A percentile compares a stretch with the other conserved stretches of the same genome.
Evolutionary conservation across 371 early-diverging fungal genomes (phyloP).

Genomic region (Mucor irregularis): DNA sequence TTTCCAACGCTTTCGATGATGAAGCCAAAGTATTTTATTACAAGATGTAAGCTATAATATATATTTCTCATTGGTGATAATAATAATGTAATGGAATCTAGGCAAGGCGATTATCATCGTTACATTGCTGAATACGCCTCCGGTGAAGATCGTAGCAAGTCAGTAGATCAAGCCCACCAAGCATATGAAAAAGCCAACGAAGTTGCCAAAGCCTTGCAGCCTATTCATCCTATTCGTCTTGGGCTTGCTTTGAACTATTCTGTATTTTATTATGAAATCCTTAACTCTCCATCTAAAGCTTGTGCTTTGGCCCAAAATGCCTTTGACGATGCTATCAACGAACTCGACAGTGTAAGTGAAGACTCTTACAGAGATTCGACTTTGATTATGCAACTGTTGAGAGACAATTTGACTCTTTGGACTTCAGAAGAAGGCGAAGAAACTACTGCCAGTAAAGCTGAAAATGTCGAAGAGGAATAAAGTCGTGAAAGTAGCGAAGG

Average conservation of each 20-base stretch:
- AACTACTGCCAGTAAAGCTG: slow-evolving; percentile 13
- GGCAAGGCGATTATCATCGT: slow-evolving; percentile 99
- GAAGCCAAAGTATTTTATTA: slow-evolving; percentile 99
- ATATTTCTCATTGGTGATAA: neutral
- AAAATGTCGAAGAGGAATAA: neutral
- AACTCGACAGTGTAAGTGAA: slow-evolving; percentile 98
- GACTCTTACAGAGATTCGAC: slow-evolving; percentile 99
- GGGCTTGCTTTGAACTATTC: slow-evolving; percentile 99
- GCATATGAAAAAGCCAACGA: slow-evolving; percentile 97
- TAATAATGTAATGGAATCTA: no score
- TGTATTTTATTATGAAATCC: slow-evolving; percentile 99
- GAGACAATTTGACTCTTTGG: slow-evolving; percentile 99
- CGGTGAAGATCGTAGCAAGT: slow-evolving; percentile 82
- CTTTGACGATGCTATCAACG: slow-evolving; percentile 98
- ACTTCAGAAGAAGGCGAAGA: slow-evolving; percentile 71
- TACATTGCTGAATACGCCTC: slow-evolving; percentile 98
- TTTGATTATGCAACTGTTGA: slow-evolving; percentile 99
- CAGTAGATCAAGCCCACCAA: slow-evolving; percentile 86
- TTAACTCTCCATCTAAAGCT: slow-evolving; percentile 97
- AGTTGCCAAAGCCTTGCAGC: slow-evolving; percentile 89
- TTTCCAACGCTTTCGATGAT: slow-evolving; percentile 82
- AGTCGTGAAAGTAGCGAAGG: no score
- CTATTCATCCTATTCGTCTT: slow-evolving; percentile 98
- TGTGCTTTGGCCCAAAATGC: slow-evolving; percentile 99
- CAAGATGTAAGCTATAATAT: slow-evolving; percentile 87